phyloP scores from a whole-genome alignment of 768 basidiomycete species.

The Cantharellus anzutake region DNA sequence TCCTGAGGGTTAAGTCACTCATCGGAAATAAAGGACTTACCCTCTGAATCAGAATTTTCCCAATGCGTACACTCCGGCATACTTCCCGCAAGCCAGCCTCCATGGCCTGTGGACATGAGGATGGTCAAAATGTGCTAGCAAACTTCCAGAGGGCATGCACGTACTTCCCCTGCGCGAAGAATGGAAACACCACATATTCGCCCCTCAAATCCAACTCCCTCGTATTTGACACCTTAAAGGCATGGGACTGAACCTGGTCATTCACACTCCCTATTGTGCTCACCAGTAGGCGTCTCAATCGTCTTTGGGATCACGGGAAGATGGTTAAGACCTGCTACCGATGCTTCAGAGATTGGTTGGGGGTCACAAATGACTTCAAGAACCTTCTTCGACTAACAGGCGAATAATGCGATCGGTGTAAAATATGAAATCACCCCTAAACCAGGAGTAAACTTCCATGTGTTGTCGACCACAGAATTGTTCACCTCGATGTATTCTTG shows the following conservation, averaged over 20 bases:
- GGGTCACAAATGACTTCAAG: too few relatives aligned
- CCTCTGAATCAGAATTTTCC: slow-evolving; percentile 94
- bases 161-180: slow-evolving; percentile 77
- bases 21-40: slow-evolving; percentile 24
- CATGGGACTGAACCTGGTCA: slow-evolving; percentile 9
- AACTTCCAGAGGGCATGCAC: slow-evolving; percentile 7
- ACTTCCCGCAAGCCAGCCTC: slow-evolving; percentile 93
- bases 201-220: slow-evolving; percentile 89
- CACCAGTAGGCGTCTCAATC: slow-evolving; percentile 65
- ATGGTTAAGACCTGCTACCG: slow-evolving; percentile 59
- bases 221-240: slow-evolving; percentile 52
- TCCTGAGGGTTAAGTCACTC: not conserved
- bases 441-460: not conserved
- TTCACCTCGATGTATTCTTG: slow-evolving; percentile 48
- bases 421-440: slow-evolving; percentile 84
- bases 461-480: slow-evolving; percentile 2
- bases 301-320: slow-evolving; percentile 55
- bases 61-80: slow-evolving; percentile 83
- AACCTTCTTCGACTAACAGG: slow-evolving; percentile 28
- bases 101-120: slow-evolving; percentile 49
- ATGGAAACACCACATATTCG: slow-evolving; percentile 96
- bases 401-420: slow-evolving; percentile 83
- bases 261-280: slow-evolving; percentile 4
- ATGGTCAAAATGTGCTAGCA: not conserved
- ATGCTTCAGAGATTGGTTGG: too few relatives aligned